Evolutionary conservation across 495 filamentous ascomycete species (phyloP), one percentile per base, ranked within the genome.

Genomic region (Articulospora tetracladia): DNA sequence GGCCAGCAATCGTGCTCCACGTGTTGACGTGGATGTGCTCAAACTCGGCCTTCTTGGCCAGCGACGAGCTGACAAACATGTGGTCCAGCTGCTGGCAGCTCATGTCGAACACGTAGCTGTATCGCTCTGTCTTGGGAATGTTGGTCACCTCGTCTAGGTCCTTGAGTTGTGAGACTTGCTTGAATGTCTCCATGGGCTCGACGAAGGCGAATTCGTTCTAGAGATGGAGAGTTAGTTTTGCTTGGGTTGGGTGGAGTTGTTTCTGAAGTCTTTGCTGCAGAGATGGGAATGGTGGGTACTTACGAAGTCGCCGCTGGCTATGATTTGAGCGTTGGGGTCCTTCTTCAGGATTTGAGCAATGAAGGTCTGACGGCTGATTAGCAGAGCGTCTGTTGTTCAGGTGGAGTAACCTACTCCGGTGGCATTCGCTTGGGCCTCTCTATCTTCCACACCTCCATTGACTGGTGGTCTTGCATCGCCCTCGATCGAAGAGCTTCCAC

Each of bases 201-300:
- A 79, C 82, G 61, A 82, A 83, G 0, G 75, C 60, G 63, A 84
- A 87, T 70, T 88, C 85, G 75, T 88, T 86, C n/a, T n/a, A n/a
- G n/a, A n/a, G n/a, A n/a, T n/a, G n/a, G n/a, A n/a, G n/a, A n/a
- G n/a, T n/a, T n/a, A n/a, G n/a, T n/a, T n/a, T n/a, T n/a, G n/a
- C n/a, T n/a, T n/a, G n/a, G n/a, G n/a, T n/a, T n/a, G n/a, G n/a
- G n/a, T n/a, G n/a, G n/a, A n/a, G n/a, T n/a, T n/a, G n/a, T n/a
- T n/a, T n/a, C n/a, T n/a, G n/a, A n/a, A n/a, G n/a, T n/a, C n/a
- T n/a, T n/a, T n/a, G n/a, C n/a, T n/a, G n/a, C n/a, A n/a, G n/a
- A n/a, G n/a, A n/a, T n/a, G n/a, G n/a, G n/a, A n/a, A n/a, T n/a
- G n/a, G n/a, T n/a, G n/a, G n/a, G n/a, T n/a, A n/a, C n/a, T n/a